Percentiles rank a stretch among this genome's conserved stretches.
phyloP scores from a whole-genome alignment of 2,329 filamentous ascomycete genomes.

The Aspergillus terreus region DNA sequence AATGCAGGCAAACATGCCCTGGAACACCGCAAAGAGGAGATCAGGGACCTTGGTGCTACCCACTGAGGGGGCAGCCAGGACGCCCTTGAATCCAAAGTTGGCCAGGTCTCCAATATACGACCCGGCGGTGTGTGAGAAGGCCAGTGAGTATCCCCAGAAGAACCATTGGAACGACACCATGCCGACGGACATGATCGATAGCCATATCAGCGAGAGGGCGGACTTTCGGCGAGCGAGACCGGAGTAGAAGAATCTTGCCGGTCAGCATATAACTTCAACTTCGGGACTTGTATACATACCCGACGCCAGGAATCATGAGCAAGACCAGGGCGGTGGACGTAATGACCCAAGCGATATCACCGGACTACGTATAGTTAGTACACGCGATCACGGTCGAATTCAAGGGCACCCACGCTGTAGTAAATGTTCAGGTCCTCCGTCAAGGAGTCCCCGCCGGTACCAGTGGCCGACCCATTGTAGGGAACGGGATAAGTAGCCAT shows the following conservation, averaged over 20 bases:
- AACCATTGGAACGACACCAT: slow-evolving; percentile 90
- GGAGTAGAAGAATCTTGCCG: slow-evolving; percentile 78
- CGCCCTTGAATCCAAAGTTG: slow-evolving; percentile 75
- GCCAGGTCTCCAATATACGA: slow-evolving; percentile 72
- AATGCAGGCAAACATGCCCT: slow-evolving; percentile 62
- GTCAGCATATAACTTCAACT: slow-evolving; percentile 5
- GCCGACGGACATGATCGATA: slow-evolving; percentile 75
- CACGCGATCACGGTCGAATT: not conserved
- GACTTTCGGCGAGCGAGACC: slow-evolving; percentile 86
- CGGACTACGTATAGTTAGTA: slow-evolving; percentile 52
- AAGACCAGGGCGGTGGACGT: slow-evolving; percentile 74
- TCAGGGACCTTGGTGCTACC: slow-evolving; percentile 72
- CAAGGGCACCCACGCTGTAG: slow-evolving; percentile 54
- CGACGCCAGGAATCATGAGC: slow-evolving; percentile 90
- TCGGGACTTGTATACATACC: slow-evolving; percentile 38
- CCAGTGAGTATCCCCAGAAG: slow-evolving; percentile 86
- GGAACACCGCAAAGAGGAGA: slow-evolving; percentile 76
- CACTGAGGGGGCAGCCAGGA: slow-evolving; percentile 71
- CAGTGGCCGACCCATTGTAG: slow-evolving; percentile 61
- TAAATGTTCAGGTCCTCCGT: slow-evolving; percentile 75
- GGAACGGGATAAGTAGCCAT: slow-evolving; percentile 43
- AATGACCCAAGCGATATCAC: slow-evolving; percentile 79
- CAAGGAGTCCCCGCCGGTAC: slow-evolving; percentile 63
- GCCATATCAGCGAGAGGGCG: slow-evolving; percentile 78
- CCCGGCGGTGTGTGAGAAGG: slow-evolving; percentile 74